Evolutionary conservation across 495 filamentous ascomycete genomes (phyloP).

Genomic region (Aspergillus sclerotioniger): DNA sequence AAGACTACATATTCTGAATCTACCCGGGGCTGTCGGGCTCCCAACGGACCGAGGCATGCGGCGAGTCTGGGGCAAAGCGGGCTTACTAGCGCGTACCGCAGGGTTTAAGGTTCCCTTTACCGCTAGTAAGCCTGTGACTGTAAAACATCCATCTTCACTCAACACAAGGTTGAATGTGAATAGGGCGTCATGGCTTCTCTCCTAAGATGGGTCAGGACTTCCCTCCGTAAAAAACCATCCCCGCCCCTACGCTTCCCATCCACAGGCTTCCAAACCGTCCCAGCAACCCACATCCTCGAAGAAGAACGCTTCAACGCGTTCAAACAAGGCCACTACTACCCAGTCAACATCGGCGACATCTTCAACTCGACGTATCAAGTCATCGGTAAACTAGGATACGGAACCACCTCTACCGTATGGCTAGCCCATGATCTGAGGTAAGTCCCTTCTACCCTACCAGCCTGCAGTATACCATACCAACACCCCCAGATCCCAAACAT

Average conservation of each 20-base stretch:
- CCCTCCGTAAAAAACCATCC: slow-evolving; percentile 16
- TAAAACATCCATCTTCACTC: too few species aligned
- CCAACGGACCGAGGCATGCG: not conserved
- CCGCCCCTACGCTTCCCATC: slow-evolving; percentile 22
- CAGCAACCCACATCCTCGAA: slow-evolving; percentile 31
- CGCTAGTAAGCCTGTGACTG: not conserved
- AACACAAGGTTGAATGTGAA: not conserved
- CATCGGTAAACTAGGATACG: slow-evolving; percentile 56
- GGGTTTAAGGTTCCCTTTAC: not conserved
- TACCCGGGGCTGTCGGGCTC: not conserved
- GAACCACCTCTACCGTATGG: slow-evolving; percentile 54
- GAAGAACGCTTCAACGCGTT: slow-evolving; percentile 49
- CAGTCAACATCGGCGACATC: slow-evolving; percentile 51
- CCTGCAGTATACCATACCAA: slow-evolving; percentile 15
- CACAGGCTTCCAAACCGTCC: slow-evolving; percentile 21
- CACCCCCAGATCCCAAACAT: slow-evolving; percentile 35
- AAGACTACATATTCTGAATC: not conserved
- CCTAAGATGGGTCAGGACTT: not conserved
- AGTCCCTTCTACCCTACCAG: slow-evolving; percentile 24
- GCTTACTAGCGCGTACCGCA: not conserved
- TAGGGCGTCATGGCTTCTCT: slow-evolving; percentile 3
- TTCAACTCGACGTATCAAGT: slow-evolving; percentile 50
- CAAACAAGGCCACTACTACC: slow-evolving; percentile 45
- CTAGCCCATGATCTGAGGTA: slow-evolving; percentile 51
- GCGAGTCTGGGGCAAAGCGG: not conserved